A percentile compares a stretch with the other conserved stretches of the same genome.
Conservation (phyloP, 257 asterid genomes). For the Scutellaria baicalensis region DNA sequence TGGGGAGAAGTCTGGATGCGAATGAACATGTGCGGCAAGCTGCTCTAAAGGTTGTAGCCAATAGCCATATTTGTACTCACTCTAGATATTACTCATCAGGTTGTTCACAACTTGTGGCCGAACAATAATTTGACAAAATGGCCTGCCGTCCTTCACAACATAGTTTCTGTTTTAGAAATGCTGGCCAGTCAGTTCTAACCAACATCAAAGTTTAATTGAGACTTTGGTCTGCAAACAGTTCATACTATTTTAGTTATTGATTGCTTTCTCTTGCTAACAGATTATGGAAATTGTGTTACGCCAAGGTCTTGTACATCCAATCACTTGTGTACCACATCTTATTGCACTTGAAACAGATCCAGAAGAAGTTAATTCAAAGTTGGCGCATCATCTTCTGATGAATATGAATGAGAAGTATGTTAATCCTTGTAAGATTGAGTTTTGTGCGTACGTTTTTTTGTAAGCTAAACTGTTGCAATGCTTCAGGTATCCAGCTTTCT, state of each 20-base stretch:
- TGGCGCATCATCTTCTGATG: conserved; percentile 92
- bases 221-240: conserved; percentile 2
- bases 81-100: not conserved
- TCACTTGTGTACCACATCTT: conserved; percentile 91
- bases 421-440: not conserved
- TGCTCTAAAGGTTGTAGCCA: conserved; percentile 66
- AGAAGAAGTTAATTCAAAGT: conserved; percentile 60
- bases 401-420: conserved; percentile 95
- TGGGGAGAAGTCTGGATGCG: conserved; percentile 77
- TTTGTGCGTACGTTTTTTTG: not conserved
- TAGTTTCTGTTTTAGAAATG: conserved; percentile 1
- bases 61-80: not conserved
- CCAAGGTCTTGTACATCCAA: conserved; percentile 99
- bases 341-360: conserved; percentile 99
- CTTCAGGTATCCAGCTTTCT: conserved; percentile 93
- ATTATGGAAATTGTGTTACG: conserved; percentile 91
- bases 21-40: conserved; percentile 82
- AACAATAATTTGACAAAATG: not conserved
- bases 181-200: not conserved
- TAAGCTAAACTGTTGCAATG: conserved; percentile 20
- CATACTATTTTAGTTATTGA: not conserved
- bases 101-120: not conserved
- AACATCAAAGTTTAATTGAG: not conserved
- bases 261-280: conserved; percentile 39
- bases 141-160: not conserved